Evolutionary conservation across 225 moss, liverwort and hornwort genomes (phyloP).

Genomic region (Sphagnum tenellum): DNA sequence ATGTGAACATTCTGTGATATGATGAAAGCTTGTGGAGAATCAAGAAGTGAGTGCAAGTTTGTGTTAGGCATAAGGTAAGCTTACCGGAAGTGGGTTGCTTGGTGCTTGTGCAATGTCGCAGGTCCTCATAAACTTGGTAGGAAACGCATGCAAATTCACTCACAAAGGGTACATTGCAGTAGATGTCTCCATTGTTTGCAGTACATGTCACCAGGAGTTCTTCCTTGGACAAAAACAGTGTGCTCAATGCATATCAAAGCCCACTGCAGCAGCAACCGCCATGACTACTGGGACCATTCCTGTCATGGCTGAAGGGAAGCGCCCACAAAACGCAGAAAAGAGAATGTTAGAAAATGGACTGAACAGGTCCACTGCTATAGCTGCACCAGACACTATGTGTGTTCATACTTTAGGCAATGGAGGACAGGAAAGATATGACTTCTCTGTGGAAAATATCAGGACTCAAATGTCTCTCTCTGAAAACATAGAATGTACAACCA

Average conservation of each 20-base stretch:
- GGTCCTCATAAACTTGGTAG: conserved; percentile 42
- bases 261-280: not conserved
- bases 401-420: conserved; percentile 27
- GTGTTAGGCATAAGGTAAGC: too few relatives aligned
- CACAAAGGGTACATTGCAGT: conserved; percentile 32
- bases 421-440: conserved; percentile 14
- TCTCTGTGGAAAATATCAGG: conserved; percentile 25
- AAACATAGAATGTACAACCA: conserved; percentile 22
- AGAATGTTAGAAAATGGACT: too few relatives aligned
- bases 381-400: conserved; percentile 26
- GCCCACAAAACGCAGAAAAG: too few relatives aligned
- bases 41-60: too few relatives aligned
- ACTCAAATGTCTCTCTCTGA: conserved; percentile 32
- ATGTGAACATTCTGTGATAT: too few relatives aligned
- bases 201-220: conserved; percentile 20
- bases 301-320: too few relatives aligned
- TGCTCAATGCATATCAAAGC: conserved; percentile 16
- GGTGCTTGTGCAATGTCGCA: conserved; percentile 1
- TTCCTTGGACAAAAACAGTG: conserved; percentile 19
- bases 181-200: conserved; percentile 33
- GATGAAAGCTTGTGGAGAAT: too few relatives aligned
- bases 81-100: too few relatives aligned
- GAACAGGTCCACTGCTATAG: not conserved
- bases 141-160: conserved; percentile 47
- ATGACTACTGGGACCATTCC: too few relatives aligned